These are phyloP conservation scores for Mortierella sp. DNA, from an alignment of 371 early-diverging fungal species.

Conservation along the genomic window DNA sequence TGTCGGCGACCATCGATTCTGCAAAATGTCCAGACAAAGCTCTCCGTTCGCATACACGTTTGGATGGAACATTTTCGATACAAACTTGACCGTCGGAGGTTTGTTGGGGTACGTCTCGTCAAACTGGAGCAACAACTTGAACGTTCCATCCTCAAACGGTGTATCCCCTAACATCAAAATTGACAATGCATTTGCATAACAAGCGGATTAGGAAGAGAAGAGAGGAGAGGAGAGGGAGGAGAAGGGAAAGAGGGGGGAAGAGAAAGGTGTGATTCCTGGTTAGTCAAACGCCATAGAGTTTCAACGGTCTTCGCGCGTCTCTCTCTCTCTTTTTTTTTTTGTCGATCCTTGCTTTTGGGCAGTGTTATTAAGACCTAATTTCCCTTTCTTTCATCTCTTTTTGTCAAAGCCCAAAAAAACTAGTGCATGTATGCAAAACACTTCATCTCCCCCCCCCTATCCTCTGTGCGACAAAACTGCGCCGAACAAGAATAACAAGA, in stretches of 20 bases:
- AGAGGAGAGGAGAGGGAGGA: conserved; percentile 11
- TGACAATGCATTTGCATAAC: no score
- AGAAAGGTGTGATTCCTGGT: no score
- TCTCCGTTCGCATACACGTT: conserved; percentile 99
- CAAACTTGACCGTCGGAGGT: conserved; percentile 98
- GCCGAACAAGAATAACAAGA: no score
- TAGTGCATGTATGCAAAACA: conserved; percentile 3
- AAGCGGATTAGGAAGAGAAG: no score
- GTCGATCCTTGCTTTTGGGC: not conserved
- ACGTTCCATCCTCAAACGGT: conserved; percentile 99
- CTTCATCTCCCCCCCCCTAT: not conserved
- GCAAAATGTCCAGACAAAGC: conserved; percentile 98
- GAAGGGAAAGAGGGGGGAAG: no score
- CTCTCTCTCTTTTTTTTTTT: not conserved
- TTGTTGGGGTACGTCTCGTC: conserved; percentile 99
- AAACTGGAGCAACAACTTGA: conserved; percentile 96
- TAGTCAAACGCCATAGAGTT: no score
- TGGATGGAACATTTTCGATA: conserved; percentile 99
- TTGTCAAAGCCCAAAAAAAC: no score
- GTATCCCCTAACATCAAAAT: no score
- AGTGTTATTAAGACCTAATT: no score
- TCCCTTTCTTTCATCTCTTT: no score
- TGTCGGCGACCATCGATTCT: conserved; percentile 98
- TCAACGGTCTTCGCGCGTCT: no score
- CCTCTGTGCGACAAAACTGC: no score